A percentile compares a stretch with the other conserved stretches of the same genome.
These are phyloP conservation scores for Ustilago shanxiensis DNA, from an alignment of 1,284 basidiomycete species.

Conservation along the genomic window DNA sequence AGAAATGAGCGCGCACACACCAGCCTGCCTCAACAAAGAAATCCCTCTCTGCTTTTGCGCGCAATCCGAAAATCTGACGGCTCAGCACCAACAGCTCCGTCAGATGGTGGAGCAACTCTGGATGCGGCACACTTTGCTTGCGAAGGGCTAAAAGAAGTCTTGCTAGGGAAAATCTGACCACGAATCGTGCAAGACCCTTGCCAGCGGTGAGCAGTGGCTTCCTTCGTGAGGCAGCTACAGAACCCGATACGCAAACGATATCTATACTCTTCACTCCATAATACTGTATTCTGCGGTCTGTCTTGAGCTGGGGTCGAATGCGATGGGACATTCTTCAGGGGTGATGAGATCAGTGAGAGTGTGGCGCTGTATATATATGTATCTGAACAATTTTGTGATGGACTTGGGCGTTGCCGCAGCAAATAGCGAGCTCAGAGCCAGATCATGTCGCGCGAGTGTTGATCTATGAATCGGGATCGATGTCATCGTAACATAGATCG, in stretches of 20 bases:
- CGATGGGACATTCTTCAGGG: no score
- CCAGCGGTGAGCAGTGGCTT: not conserved
- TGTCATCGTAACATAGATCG: slow-evolving; percentile 15
- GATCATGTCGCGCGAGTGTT: slow-evolving; percentile 30
- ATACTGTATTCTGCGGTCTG: no score
- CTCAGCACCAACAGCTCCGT: not conserved
- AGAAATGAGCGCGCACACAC: slow-evolving; percentile 32
- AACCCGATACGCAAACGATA: no score
- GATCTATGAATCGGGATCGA: not conserved
- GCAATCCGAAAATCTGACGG: not conserved
- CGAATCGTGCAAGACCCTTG: not conserved
- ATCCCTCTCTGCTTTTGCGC: not conserved
- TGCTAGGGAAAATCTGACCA: slow-evolving; percentile 6
- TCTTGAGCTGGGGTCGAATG: no score
- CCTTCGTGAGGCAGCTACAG: no score
- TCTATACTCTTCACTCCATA: no score
- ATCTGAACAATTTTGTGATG: not conserved
- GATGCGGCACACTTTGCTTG: not conserved
- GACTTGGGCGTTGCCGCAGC: slow-evolving; percentile 39
- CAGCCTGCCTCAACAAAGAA: slow-evolving; percentile 9
- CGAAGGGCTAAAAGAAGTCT: not conserved
- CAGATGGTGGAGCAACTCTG: slow-evolving; percentile 3
- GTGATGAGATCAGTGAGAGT: not conserved
- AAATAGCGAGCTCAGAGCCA: slow-evolving; percentile 7
- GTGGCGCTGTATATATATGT: not conserved